Base-by-base conservation (phyloP, 768 basidiomycete species). In the Termitomyces titanicus region DNA sequence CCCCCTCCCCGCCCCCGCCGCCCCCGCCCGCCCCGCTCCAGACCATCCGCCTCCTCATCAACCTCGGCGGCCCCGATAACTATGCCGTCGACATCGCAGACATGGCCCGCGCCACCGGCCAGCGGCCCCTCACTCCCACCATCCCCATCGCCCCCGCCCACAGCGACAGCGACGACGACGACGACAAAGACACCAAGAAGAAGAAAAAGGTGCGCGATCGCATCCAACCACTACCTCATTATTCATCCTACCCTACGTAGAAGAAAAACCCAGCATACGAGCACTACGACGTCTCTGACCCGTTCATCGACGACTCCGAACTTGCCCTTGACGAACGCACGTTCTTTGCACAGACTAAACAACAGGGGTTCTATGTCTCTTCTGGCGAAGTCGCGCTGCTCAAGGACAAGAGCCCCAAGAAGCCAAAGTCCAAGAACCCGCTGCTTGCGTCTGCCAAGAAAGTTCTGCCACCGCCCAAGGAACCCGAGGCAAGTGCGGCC, bases 261-360 rank as follows among this genome's bases (percentile, higher is more conserved):
- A 74, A 78, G 68, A 85, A 84, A 65, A 80, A 76, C 54, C 67
- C 70, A 1, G 75, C 77, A 0, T 72, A 83, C 20, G 91, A 89
- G 66, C 92, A 94, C 64, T 99, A 99, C 76, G 96, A 99, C 73
- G 77, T 86, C 18, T 74, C 79, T 0, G 97, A 99, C 72, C 89
- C 92, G 0, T 98, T 98, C 74, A 97, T 99, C 66, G 97, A 99
- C 77, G 97, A 99, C 72, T 92, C 93, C 1, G 96, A 98, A 66
- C 76, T 96, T 53, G 86, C 84, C 24, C 74, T 95, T 44, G 95
- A 98, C 73, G 86, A 95, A 66, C 86, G 96, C 5, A 94, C 89
- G 2, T 92, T 82, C 72, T 90, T 94, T 63, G 92, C 89, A 5
- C 86, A 92, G 69, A 96, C 95, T 5, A 92, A 89, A 69, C 92